Evolutionary conservation across 129 eudicot genomes (phyloP).

Genomic region (Lactuca saligna): DNA sequence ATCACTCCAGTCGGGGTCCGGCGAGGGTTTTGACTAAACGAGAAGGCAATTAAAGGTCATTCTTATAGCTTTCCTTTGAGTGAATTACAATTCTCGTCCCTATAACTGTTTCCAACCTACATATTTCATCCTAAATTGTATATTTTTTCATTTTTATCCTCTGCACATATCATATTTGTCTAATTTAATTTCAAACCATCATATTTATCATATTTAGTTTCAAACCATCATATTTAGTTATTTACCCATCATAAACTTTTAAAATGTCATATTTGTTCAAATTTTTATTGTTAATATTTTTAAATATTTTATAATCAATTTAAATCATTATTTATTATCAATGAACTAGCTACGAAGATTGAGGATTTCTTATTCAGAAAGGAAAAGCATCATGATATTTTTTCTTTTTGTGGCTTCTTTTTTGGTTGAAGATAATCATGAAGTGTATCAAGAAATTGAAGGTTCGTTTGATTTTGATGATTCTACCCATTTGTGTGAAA

Average conservation of each 20-base stretch:
- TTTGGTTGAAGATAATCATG: too few species aligned
- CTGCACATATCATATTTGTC: too few species aligned
- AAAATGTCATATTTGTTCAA: too few species aligned
- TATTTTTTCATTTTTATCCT: not conserved
- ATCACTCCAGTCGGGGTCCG: not conserved
- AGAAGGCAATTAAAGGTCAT: not conserved
- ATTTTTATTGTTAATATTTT: too few species aligned
- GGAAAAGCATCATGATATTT: slow-evolving; percentile 25
- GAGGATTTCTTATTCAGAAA: slow-evolving; percentile 32
- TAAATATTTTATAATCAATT: too few species aligned
- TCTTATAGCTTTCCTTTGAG: slow-evolving; percentile 25
- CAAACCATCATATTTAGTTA: too few species aligned
- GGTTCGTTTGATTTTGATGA: too few species aligned
- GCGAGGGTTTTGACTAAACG: slow-evolving; percentile 37
- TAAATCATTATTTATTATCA: too few species aligned
- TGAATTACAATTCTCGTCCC: slow-evolving; percentile 4
- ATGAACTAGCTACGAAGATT: slow-evolving; percentile 30
- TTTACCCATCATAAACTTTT: too few species aligned
- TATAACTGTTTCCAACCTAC: not conserved
- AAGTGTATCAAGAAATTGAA: too few species aligned
- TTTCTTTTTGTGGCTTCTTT: not conserved
- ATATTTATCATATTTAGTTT: too few species aligned
- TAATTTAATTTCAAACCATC: too few species aligned
- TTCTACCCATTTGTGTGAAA: slow-evolving; percentile 17
- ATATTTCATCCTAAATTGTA: not conserved